These are phyloP conservation scores for Lecanicillium sp. DNA, from an alignment of 2,329 filamentous ascomycete species.

Conservation along the genomic window DNA sequence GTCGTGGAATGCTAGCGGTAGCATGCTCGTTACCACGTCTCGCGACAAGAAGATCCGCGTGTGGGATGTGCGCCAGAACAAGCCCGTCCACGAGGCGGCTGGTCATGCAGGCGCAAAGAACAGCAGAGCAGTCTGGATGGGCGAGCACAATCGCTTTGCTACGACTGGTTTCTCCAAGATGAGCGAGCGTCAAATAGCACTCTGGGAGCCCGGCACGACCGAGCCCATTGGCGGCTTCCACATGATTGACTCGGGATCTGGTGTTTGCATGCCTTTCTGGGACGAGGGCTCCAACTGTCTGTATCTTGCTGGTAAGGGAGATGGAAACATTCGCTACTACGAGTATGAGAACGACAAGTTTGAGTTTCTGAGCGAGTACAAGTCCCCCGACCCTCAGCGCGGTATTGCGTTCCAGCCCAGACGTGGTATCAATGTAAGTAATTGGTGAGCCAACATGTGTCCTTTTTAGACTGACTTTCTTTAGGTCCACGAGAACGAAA, in stretches of 20 bases:
- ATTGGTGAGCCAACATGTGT: slow-evolving; percentile 2
- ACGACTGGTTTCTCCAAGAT: slow-evolving; percentile 97
- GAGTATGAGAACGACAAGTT: slow-evolving; percentile 99
- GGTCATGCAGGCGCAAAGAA: slow-evolving; percentile 95
- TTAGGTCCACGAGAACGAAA: slow-evolving; percentile 86
- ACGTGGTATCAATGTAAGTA: slow-evolving; percentile 76
- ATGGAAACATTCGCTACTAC: slow-evolving; percentile 98
- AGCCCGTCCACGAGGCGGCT: slow-evolving; percentile 70
- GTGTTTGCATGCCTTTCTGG: slow-evolving; percentile 99
- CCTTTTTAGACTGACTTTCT: slow-evolving; percentile 14
- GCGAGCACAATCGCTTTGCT: slow-evolving; percentile 89
- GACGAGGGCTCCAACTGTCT: slow-evolving; percentile 93
- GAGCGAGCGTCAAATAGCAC: slow-evolving; percentile 91
- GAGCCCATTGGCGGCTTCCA: slow-evolving; percentile 87
- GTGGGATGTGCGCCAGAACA: slow-evolving; percentile 95
- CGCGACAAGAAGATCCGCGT: slow-evolving; percentile 97
- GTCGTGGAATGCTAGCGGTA: slow-evolving; percentile 88
- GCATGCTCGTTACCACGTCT: slow-evolving; percentile 82
- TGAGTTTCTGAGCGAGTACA: slow-evolving; percentile 93
- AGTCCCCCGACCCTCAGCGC: slow-evolving; percentile 90
- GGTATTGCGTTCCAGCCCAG: slow-evolving; percentile 92
- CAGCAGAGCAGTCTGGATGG: slow-evolving; percentile 93
- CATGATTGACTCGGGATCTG: slow-evolving; percentile 88
- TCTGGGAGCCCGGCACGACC: slow-evolving; percentile 85
- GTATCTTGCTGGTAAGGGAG: slow-evolving; percentile 94